Percentiles rank a stretch among this genome's conserved stretches.
These are phyloP conservation scores for Akanthomyces lecanii DNA, from an alignment of 2,329 filamentous ascomycete species.

Conservation along the genomic window DNA sequence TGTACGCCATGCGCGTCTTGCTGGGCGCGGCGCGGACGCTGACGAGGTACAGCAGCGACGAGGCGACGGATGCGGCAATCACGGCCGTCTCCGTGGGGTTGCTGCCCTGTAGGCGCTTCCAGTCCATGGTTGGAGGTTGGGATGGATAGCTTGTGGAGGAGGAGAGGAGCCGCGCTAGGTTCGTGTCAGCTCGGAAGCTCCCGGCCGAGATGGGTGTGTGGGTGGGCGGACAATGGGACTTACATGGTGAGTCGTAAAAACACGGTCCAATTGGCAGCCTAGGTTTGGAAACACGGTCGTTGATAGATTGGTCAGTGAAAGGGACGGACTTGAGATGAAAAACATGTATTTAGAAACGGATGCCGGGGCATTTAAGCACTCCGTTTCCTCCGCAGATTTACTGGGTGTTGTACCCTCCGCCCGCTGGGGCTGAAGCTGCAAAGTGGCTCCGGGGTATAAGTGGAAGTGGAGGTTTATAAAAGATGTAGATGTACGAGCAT, in stretches of 20 bases:
- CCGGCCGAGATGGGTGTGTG: not conserved
- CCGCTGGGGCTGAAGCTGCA: not conserved
- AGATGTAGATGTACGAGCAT: too few relatives aligned
- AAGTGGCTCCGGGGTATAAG: slow-evolving; percentile 8
- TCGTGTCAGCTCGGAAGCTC: not conserved
- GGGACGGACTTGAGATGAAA: not conserved
- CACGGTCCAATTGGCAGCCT: not conserved
- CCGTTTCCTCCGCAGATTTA: not conserved
- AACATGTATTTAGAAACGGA: slow-evolving; percentile 6
- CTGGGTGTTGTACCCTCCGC: not conserved
- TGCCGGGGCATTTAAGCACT: slow-evolving; percentile 1
- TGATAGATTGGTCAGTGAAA: not conserved
- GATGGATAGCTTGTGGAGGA: not conserved
- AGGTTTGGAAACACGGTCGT: not conserved
- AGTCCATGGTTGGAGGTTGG: not conserved
- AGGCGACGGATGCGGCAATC: slow-evolving; percentile 14
- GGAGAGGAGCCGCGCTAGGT: not conserved
- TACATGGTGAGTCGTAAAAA: not conserved
- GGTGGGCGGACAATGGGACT: not conserved
- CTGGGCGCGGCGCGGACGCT: slow-evolving; percentile 23
- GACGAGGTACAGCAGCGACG: slow-evolving; percentile 22
- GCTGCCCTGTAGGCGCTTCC: not conserved
- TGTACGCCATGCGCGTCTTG: slow-evolving; percentile 27
- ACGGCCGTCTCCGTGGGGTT: slow-evolving; percentile 13
- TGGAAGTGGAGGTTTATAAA: not conserved